phyloP scores from a whole-genome alignment of 352 stramenopile species.

The Sclerospora graminicola region DNA sequence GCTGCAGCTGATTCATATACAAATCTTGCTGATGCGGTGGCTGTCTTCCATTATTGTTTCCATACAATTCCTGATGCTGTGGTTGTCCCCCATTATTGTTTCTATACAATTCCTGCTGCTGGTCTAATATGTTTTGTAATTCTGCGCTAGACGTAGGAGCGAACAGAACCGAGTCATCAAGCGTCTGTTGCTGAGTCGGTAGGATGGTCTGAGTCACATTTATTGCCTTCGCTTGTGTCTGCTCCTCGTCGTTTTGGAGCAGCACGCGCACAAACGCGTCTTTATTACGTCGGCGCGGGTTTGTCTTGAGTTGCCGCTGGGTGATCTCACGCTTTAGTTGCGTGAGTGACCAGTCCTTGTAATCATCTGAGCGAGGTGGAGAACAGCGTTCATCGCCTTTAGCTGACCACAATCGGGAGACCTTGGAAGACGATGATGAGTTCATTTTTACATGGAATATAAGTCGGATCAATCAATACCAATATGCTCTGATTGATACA shows the following conservation, averaged over 20 bases:
- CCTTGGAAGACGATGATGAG: slow-evolving; percentile 13
- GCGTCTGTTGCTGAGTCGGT: slow-evolving; percentile 1
- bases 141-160: slow-evolving; percentile 9
- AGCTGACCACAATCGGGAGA: slow-evolving; percentile 34
- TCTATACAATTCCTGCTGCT: slow-evolving; percentile 6
- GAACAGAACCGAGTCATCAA: slow-evolving; percentile 15
- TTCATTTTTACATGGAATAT: slow-evolving; percentile 10
- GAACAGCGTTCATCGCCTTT: slow-evolving; percentile 30
- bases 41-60: not conserved
- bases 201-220: not conserved
- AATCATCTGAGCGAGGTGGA: slow-evolving; percentile 38
- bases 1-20: not conserved
- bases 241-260: slow-evolving; percentile 18
- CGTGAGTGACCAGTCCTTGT: slow-evolving; percentile 37
- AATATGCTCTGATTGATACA: too few species aligned
- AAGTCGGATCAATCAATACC: too few species aligned
- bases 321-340: slow-evolving; percentile 49
- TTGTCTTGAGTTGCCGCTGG: slow-evolving; percentile 34
- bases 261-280: slow-evolving; percentile 32
- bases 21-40: not conserved
- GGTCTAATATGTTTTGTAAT: slow-evolving; percentile 12
- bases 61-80: slow-evolving; percentile 7
- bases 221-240: not conserved
- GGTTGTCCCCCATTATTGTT: not conserved
- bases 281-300: slow-evolving; percentile 34